Conservation (phyloP, 2,329 filamentous ascomycete species). For the Passalora sequoiae region DNA sequence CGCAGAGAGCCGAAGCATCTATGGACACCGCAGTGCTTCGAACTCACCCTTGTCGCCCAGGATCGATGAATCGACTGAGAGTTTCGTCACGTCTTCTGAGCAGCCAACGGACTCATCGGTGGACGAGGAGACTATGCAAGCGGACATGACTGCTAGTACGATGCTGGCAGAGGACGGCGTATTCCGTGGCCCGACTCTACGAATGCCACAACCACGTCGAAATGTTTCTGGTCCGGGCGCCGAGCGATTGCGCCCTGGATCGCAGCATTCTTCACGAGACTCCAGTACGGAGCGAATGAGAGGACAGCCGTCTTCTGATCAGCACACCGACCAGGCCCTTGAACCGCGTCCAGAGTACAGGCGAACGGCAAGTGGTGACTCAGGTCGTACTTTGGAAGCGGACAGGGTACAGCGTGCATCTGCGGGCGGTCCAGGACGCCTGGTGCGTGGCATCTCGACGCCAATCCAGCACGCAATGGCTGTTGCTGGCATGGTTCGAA, state of each 20-base stretch:
- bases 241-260: constrained; percentile 29
- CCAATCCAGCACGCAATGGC: constrained; percentile 19
- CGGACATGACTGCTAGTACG: constrained; percentile 70
- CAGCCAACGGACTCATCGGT: constrained; percentile 21
- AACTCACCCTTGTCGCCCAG: constrained; percentile 47
- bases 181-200: constrained; percentile 72
- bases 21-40: constrained; percentile 46
- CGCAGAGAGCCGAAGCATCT: constrained; percentile 37
- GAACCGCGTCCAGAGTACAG: constrained; percentile 6
- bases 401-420: constrained; percentile 5
- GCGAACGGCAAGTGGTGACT: constrained; percentile 15
- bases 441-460: constrained; percentile 22
- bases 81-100: constrained; percentile 49
- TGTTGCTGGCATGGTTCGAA: constrained; percentile 26
- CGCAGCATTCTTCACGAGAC: constrained; percentile 36
- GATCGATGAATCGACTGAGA: constrained; percentile 64
- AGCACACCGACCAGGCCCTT: constrained; percentile 22
- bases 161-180: constrained; percentile 83
- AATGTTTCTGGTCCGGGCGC: constrained; percentile 21
- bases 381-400: constrained; percentile 14
- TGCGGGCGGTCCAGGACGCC: constrained; percentile 9
- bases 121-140: constrained; percentile 15
- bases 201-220: constrained; percentile 22
- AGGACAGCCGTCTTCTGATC: constrained; percentile 28
- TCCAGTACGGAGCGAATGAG: constrained; percentile 24